Percentiles rank a stretch among this genome's conserved stretches.
Evolutionary conservation across 2,329 filamentous ascomycete species (phyloP).

Genomic region (Ophiostoma australiae): DNA sequence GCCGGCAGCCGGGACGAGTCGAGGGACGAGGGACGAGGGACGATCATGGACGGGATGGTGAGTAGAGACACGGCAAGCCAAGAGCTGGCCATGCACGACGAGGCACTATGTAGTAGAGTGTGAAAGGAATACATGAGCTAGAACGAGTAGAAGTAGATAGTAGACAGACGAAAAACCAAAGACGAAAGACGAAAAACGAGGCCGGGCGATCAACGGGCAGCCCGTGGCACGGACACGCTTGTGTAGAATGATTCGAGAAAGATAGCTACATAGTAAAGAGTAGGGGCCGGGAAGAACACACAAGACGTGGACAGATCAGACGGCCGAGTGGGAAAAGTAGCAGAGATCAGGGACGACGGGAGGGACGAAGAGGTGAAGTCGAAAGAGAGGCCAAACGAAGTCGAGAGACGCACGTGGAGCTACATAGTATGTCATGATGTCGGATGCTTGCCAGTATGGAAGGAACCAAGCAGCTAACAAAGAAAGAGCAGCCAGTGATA

Average conservation of each 20-base stretch:
- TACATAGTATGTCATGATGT: not conserved
- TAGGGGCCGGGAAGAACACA: not conserved
- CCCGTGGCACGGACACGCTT: not conserved
- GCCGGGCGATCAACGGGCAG: not conserved
- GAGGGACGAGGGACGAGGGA: conserved; percentile 3
- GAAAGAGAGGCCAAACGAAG: not conserved
- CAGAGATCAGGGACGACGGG: not conserved
- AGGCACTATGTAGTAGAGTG: not conserved
- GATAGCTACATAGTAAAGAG: not conserved
- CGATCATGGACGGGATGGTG: not conserved
- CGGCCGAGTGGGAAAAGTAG: not conserved
- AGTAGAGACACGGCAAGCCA: not conserved
- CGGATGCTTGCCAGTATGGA: not conserved
- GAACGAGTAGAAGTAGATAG: not conserved
- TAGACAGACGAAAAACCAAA: not conserved
- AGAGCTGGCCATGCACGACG: not conserved
- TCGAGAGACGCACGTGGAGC: not conserved
- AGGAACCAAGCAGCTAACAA: not conserved
- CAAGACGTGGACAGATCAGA: not conserved
- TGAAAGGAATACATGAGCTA: not conserved
- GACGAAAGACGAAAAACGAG: not conserved
- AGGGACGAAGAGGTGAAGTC: not conserved
- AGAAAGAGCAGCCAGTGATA: not conserved
- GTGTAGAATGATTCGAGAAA: not conserved
- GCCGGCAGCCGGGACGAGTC: conserved; percentile 14